These are phyloP conservation scores for Colletotrichum sp. DNA, from an alignment of 2,329 filamentous ascomycete genomes.

Conservation along the genomic window DNA sequence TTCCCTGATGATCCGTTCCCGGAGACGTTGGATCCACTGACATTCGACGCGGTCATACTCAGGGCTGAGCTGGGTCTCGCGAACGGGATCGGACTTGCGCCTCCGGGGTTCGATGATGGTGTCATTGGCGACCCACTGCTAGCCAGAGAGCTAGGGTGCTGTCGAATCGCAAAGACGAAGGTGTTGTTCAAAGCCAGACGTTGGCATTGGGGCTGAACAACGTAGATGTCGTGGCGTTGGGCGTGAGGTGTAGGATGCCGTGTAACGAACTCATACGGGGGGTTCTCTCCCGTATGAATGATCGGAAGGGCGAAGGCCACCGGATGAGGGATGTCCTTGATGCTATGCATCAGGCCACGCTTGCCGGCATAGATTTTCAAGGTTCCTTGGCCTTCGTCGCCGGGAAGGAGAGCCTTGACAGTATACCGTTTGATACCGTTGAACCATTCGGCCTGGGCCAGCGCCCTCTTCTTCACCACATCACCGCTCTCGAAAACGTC, in stretches of 20 bases:
- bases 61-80: conserved; percentile 65
- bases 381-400: conserved; percentile 86
- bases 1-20: conserved; percentile 62
- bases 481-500: conserved; percentile 95
- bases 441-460: conserved; percentile 93
- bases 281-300: conserved; percentile 89
- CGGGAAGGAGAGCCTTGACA: conserved; percentile 88
- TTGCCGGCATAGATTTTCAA: conserved; percentile 94
- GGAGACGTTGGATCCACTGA: conserved; percentile 60
- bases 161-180: conserved; percentile 94
- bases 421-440: conserved; percentile 88
- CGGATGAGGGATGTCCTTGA: conserved; percentile 93
- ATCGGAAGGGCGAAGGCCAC: conserved; percentile 90
- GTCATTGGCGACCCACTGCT: conserved; percentile 42
- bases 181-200: conserved; percentile 93
- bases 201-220: conserved; percentile 93
- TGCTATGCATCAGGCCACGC: conserved; percentile 94
- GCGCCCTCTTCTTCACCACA: conserved; percentile 79
- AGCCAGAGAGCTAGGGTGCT: conserved; percentile 74
- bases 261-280: conserved; percentile 89
- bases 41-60: conserved; percentile 67
- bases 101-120: conserved; percentile 52
- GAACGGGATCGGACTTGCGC: conserved; percentile 65
- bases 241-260: conserved; percentile 96
- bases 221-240: conserved; percentile 96